Evolutionary conservation across 2,329 filamentous ascomycete species (phyloP).

Genomic region (Cryphonectria japonica): DNA sequence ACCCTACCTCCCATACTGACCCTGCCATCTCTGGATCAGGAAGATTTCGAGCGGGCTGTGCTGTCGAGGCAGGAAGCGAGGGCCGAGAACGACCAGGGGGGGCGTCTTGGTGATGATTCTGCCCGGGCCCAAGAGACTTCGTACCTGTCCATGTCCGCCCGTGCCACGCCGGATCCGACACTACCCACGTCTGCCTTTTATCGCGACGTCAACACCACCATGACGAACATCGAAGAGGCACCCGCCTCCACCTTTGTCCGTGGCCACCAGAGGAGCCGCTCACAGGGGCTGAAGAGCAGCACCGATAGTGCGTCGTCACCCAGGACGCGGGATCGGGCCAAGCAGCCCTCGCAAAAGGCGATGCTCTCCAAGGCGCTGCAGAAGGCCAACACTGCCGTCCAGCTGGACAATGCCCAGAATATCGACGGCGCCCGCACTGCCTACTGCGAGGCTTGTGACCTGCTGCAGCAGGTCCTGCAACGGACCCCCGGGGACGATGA

Average conservation of each 20-base stretch:
- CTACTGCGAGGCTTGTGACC: slow-evolving; percentile 86
- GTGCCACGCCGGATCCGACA: slow-evolving; percentile 22
- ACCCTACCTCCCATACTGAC: slow-evolving; percentile 47
- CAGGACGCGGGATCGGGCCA: slow-evolving; percentile 40
- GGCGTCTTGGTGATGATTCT: slow-evolving; percentile 35
- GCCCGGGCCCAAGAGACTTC: slow-evolving; percentile 29
- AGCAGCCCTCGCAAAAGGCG: slow-evolving; percentile 78
- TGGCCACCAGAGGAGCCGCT: slow-evolving; percentile 52
- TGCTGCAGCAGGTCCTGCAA: slow-evolving; percentile 85
- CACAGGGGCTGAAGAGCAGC: slow-evolving; percentile 50
- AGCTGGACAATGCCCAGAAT: slow-evolving; percentile 95
- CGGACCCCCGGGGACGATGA: slow-evolving; percentile 86
- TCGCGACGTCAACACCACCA: slow-evolving; percentile 30
- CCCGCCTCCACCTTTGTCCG: slow-evolving; percentile 32
- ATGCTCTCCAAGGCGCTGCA: slow-evolving; percentile 96
- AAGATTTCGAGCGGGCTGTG: slow-evolving; percentile 35
- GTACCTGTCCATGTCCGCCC: slow-evolving; percentile 30
- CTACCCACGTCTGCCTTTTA: slow-evolving; percentile 27
- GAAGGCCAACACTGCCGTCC: slow-evolving; percentile 93
- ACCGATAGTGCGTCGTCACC: slow-evolving; percentile 46
- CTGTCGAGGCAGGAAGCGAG: slow-evolving; percentile 23
- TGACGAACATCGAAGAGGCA: slow-evolving; percentile 42
- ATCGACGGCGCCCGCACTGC: slow-evolving; percentile 89
- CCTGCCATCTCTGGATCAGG: slow-evolving; percentile 45
- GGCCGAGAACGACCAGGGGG: slow-evolving; percentile 29